Base-by-base conservation (phyloP, 805 yeast species). In the Candida methanosorbosa region DNA sequence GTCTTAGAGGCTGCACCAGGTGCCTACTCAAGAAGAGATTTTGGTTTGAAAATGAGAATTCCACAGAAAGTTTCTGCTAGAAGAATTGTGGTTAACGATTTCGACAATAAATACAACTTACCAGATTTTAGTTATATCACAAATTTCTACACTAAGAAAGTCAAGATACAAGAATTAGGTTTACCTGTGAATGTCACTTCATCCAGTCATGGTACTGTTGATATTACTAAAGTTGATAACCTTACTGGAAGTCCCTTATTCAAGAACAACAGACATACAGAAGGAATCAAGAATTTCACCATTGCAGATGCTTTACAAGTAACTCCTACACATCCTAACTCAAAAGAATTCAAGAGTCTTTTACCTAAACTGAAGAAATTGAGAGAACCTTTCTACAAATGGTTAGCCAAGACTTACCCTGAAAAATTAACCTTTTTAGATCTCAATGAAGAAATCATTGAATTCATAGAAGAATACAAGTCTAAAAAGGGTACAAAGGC, bases 11-110 rank as follows among this genome's bases (percentile, higher is more conserved):
- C 92, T 0, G 76, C 82, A 34, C 72, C 77, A 32, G 66, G 81
- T 7, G 68, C 81, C 32, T 70, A 78, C 30, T 53, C 66, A 12
- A 66, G 84, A 57, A 78, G 81, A 41, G 83, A 82, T 56, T 84
- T 72, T 68, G 95, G 95, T 48, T 57, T 84, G 39, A 84, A 84
- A 51, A 63, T 78, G 30, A 64, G 81, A 16, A 59, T 84, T 31
- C 95, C 95, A 3, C 62, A 64, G 26, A 76, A 72, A 45, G 54
- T 72, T 30, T 75, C 75, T 27, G 62, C 74, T 14, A 68, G 78
- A 27, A 75, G 73, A 51, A 64, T 84, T 29, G 75, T 78, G 8
- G 66, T 68, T 44, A 78, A 80, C 45, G 79, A 80, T 37, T 53
- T 81, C 12, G 94, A 84, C 50, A 77, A 78, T 43, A 60, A 67